A percentile compares a stretch with the other conserved stretches of the same genome.
Conservation (phyloP, 768 basidiomycete genomes). For the Harrya chromipes region DNA sequence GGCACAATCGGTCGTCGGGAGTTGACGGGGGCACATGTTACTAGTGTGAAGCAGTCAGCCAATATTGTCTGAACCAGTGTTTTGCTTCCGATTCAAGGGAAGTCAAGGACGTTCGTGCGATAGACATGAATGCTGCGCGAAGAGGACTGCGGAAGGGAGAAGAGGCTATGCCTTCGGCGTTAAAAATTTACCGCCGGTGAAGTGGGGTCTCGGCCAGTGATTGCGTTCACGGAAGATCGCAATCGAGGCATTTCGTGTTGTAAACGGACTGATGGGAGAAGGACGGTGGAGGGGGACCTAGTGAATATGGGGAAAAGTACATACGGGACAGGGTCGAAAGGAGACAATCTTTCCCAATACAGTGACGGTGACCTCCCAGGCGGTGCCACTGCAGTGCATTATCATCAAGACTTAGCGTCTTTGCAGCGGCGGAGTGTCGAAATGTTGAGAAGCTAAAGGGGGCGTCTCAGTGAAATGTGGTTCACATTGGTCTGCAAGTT, state of each 20-base stretch:
- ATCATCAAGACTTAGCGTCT: constrained; percentile 2
- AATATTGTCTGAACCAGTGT: no score
- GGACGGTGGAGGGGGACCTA: background rate
- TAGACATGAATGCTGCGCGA: no score
- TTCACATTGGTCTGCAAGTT: no score
- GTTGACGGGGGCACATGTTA: no score
- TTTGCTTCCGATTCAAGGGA: no score
- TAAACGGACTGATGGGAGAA: background rate
- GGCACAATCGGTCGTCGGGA: no score
- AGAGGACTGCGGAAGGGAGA: background rate
- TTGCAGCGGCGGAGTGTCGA: constrained; percentile 5
- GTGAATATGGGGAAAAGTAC: no score
- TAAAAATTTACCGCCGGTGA: constrained; percentile 12
- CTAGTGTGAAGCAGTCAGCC: no score
- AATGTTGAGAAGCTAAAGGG: background rate
- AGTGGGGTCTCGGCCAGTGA: constrained; percentile 2
- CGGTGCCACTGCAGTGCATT: constrained; percentile 11
- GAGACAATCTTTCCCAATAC: background rate
- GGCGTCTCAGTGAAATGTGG: no score
- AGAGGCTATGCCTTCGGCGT: constrained; percentile 4
- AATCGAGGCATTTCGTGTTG: background rate
- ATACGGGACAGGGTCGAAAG: background rate
- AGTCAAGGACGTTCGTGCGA: background rate
- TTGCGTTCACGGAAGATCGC: constrained; percentile 8
- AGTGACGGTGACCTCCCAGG: constrained; percentile 1